These are phyloP conservation scores for Lathyrus tuberosus DNA, from an alignment of 306 rosid species.

Conservation along the genomic window DNA sequence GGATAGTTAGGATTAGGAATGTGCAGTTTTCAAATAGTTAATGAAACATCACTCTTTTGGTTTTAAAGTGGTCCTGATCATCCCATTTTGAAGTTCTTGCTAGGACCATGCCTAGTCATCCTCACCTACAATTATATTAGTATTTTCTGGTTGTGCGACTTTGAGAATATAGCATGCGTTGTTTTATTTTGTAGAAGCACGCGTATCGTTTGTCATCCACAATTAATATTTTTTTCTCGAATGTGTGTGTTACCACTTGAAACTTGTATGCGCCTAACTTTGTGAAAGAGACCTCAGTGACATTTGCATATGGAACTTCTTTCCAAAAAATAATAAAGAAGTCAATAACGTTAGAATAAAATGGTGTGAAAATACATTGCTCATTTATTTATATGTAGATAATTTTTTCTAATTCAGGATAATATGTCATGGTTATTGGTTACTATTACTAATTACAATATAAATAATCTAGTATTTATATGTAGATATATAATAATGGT, in stretches of 20 bases:
- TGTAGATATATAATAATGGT: no score
- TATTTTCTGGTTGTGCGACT: not conserved
- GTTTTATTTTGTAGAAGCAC: not conserved
- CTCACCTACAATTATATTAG: not conserved
- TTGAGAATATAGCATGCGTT: not conserved
- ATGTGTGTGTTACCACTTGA: not conserved
- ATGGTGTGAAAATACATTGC: not conserved
- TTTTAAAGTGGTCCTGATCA: no score
- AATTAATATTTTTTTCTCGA: not conserved
- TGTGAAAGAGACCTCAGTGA: slow-evolving; percentile 6
- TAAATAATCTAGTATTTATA: slow-evolving; percentile 1
- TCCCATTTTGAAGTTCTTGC: slow-evolving; percentile 6
- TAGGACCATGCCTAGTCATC: slow-evolving; percentile 1
- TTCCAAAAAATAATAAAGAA: not conserved
- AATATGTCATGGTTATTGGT: not conserved
- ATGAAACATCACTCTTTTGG: no score
- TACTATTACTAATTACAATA: not conserved
- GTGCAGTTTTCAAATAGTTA: no score
- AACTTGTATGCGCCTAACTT: not conserved
- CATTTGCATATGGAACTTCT: slow-evolving; percentile 1
- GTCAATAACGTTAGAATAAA: not conserved
- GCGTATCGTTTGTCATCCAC: slow-evolving; percentile 1
- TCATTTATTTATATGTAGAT: not conserved
- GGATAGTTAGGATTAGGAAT: no score
- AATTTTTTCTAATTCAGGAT: not conserved